Conservation (phyloP, 768 basidiomycete species). For the Termitomyces sp. region DNA sequence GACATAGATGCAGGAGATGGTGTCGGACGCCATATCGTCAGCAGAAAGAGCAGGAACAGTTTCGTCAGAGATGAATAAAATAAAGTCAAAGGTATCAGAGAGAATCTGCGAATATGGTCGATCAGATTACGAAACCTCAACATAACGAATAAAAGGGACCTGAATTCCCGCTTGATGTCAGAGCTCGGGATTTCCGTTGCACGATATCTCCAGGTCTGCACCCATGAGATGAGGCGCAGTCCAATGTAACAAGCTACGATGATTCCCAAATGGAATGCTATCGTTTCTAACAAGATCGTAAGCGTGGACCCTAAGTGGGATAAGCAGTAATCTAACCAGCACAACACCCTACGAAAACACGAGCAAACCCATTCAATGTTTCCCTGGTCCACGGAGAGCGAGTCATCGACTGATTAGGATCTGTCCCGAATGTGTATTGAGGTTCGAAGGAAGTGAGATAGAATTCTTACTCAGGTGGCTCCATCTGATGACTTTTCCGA, state of each 20-base stretch:
- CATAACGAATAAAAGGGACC: constrained; percentile 29
- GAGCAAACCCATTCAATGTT: constrained; percentile 44
- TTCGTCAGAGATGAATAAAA: constrained; percentile 85
- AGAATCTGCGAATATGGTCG: constrained; percentile 40
- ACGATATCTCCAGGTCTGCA: constrained; percentile 23
- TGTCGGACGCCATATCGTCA: constrained; percentile 75
- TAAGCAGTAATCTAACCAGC: constrained; percentile 40
- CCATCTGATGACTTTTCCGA: constrained; percentile 75
- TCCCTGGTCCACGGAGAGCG: constrained; percentile 51
- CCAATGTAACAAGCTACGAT: constrained; percentile 52
- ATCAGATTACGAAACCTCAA: background rate
- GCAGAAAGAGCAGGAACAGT: constrained; percentile 75
- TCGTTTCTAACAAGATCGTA: constrained; percentile 49
- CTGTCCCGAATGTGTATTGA: constrained; percentile 19
- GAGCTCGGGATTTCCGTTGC: constrained; percentile 23
- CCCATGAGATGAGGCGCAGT: constrained; percentile 36
- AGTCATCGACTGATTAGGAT: constrained; percentile 32
- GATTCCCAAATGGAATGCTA: constrained; percentile 71
- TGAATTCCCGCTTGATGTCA: constrained; percentile 61
- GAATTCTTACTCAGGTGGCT: constrained; percentile 53
- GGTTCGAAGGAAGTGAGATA: constrained; percentile 9
- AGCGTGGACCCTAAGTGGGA: background rate
- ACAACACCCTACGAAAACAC: constrained; percentile 62
- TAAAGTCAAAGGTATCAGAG: constrained; percentile 72
- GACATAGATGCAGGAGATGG: constrained; percentile 21